Evolutionary conservation across 2,329 filamentous ascomycete species (phyloP), one percentile per base, ranked within the genome.

Genomic region (Stachybotrys chartarum): DNA sequence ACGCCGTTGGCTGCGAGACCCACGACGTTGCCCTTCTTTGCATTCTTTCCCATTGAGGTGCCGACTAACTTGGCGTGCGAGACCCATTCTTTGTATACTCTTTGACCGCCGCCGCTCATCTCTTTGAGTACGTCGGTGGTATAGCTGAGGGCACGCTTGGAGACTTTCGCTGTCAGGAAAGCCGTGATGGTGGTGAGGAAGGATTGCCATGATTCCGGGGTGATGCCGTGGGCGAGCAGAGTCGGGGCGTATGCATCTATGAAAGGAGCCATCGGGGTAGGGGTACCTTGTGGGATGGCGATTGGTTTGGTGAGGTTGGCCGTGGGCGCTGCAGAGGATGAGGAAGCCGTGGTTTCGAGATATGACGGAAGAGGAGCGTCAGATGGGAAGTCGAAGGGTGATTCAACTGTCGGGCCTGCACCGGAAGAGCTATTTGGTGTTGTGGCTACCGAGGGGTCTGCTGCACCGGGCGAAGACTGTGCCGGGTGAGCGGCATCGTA

Each of bases 131-230:
- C 61, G 51, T 77, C 75, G 35, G 66, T 70, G 1, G 74, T 75
- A 56, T 77, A 75, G 32, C 67, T 68, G 17, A 77, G 56, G 6
- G 76, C 75, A 3, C 73, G 70, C 52, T 75, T 71, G 0, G 73
- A 72, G 0, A 78, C 73, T 18, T 70, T 75, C 52, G 76, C 75
- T 0, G 70, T 68, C 6, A 79, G 68, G 56, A 79, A 78, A 1
- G 73, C 76, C 0, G 76, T 78, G 2, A 76, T 61, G 7, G 76
- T 77, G 17, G 67, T 59, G 1, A 73, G 54, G 16, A 73, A 72
- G 0, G 71, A 67, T 8, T 54, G 51, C 70, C 70, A 74, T 0
- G 68, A 65, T n/a, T 66, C 60, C 7, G 65, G 55, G 0, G 70
- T 66, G 55, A 74, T 69, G 46, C 70, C 76, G 42, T 69, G 66